A percentile compares a stretch with the other conserved stretches of the same genome.
Evolutionary conservation across 148 eudicot genomes (phyloP).

Genomic region (Diospyros lotus): DNA sequence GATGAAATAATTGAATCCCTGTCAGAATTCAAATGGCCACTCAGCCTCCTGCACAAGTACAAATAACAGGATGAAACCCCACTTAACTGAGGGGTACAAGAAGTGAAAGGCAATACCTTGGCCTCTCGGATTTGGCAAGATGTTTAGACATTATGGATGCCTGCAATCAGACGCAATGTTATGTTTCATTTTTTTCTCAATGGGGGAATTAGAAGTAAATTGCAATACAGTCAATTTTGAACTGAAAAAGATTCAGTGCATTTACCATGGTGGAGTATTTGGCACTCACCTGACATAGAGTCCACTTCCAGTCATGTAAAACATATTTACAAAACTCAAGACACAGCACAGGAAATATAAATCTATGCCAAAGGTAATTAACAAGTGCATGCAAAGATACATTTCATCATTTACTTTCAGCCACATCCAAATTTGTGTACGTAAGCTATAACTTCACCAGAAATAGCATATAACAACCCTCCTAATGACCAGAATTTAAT

Average conservation of each 20-base stretch:
- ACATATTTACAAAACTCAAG: no score
- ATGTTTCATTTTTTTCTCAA: background rate
- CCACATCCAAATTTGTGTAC: background rate
- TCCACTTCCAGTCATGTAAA: background rate
- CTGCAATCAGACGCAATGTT: slow-evolving; percentile 28
- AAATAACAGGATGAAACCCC: background rate
- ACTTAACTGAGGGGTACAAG: background rate
- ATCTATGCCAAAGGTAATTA: background rate
- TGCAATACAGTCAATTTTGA: background rate
- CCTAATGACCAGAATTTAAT: no score
- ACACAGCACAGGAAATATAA: no score
- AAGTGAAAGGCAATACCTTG: slow-evolving; percentile 43
- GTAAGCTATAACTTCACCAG: background rate
- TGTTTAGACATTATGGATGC: slow-evolving; percentile 87
- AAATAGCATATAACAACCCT: no score
- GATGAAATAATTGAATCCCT: slow-evolving; percentile 43
- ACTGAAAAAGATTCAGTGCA: slow-evolving; percentile 4
- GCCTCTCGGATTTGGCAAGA: slow-evolving; percentile 56
- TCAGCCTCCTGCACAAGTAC: slow-evolving; percentile 37
- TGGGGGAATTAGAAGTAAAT: background rate
- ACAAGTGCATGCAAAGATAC: background rate
- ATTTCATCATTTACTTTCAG: background rate
- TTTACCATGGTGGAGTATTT: background rate
- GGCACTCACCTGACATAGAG: background rate
- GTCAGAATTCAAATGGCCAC: slow-evolving; percentile 35